Evolutionary conservation across 2,329 filamentous ascomycete genomes (phyloP), one percentile per base, ranked within the genome.

Genomic region (Talaromyces sp.): DNA sequence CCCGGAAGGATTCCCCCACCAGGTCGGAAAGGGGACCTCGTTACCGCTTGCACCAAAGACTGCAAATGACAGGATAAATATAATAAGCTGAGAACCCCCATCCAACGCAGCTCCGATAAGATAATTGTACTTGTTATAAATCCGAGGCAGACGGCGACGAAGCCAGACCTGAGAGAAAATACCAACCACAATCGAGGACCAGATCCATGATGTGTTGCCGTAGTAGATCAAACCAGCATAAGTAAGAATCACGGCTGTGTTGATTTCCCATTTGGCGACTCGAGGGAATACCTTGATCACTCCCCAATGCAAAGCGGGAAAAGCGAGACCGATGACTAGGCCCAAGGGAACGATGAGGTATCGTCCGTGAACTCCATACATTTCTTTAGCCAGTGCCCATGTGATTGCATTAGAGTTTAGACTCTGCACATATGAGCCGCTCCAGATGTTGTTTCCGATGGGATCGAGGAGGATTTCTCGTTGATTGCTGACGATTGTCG

Each of bases 301-400:
- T 1, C 54, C 60, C 67, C 81, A 79, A 63, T 86, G 84, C 0
- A 81, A 2, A 0, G 76, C 67, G 0, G 85, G 83, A 0, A 80
- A 10, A 1, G 65, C 81, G 0, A 77, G 78, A 3, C 85, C 85
- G 17, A 87, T 75, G 2, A 77, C 74, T 0, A 87, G 67, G 4
- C 84, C 84, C 0, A 85, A 68, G 1, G 85, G 84, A 0, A 87
- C 82, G 57, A 84, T 75, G 3, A 76, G 66, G 67, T 86, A 85
- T 5, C 71, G 70, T 0, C 71, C 73, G 2, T 81, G 81, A 0
- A 73, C 59, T 61, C 78, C 80, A 76, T 86, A 87, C 0, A 87
- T 76, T 27, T 87, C 81, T 7, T 80, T 75, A 7, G 85, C 83
- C 3, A 87, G 71, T 0, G 85, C 84, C 76, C 76, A 78, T 2